phyloP scores from a whole-genome alignment of 371 early-diverging fungal species.

The Mucor velutinosus region DNA sequence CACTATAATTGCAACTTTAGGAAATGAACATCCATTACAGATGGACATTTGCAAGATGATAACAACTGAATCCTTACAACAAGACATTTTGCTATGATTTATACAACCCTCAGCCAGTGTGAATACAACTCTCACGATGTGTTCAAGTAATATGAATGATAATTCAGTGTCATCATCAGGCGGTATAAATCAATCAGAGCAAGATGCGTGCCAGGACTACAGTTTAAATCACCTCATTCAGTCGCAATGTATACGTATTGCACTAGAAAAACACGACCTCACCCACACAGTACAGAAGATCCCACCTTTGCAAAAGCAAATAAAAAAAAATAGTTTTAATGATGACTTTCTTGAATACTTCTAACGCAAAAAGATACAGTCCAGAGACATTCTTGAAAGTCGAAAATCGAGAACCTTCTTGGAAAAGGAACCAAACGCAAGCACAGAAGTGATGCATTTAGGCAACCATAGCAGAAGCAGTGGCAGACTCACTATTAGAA shows the following conservation, averaged over 20 bases:
- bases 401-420: conserved; percentile 1
- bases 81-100: not conserved
- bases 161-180: conserved; percentile 21
- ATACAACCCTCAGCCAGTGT: conserved; percentile 29
- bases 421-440: not conserved
- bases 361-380: conserved; percentile 19
- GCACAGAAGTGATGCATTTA: conserved; percentile 19
- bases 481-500: conserved; percentile 49
- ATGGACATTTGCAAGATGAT: not conserved
- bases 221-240: not conserved
- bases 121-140: conserved; percentile 30
- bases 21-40: not conserved
- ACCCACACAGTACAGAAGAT: not conserved
- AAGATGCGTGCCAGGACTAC: not conserved
- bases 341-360: not conserved
- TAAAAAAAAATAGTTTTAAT: not conserved
- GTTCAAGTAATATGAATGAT: conserved; percentile 12
- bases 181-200: not conserved
- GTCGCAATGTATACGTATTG: not conserved
- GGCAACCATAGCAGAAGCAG: conserved; percentile 54
- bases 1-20: not conserved
- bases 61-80: not conserved
- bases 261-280: not conserved
- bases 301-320: not conserved
- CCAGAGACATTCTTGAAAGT: conserved; percentile 8